Base-by-base conservation (phyloP, 495 filamentous ascomycete species). In the Neurospora intermedia region DNA sequence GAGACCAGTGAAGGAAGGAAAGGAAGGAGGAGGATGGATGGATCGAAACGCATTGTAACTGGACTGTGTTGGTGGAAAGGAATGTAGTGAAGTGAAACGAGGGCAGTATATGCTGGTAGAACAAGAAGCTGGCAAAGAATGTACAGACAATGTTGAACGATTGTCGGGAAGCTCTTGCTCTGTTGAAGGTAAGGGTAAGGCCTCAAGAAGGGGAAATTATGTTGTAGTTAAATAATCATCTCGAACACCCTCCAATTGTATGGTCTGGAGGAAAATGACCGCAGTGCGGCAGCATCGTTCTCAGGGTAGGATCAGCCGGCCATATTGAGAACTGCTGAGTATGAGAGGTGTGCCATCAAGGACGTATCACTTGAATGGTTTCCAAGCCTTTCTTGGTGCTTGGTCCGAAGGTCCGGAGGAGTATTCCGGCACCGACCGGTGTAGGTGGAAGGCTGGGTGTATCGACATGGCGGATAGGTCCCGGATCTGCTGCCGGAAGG, bases 41-140 rank as follows among this genome's bases (percentile, higher is more conserved):
- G 42, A 35, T 70, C n/a, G 71, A 78, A 71, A 54, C 72, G 77
- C 77, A 79, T 79, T 18, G 18, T 74, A 69, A 7, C 11, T 10
- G 13, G 23, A 72, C 35, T 70, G 27, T 35, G 27, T 59, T 35
- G 70, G 59, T 16, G 23, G n/a, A 70, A 45, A 40, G 62, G 42
- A 40, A 62, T 5, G 73, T n/a, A 41, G 18, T 73, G 72, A 70
- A 48, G 18, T 73, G 41, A 43, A 70, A 46, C 23, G 35, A 15
- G 38, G 40, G 66, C 18, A 70, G 39, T 69, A 69, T 69, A 69
- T 11, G 69, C 10, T 69, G 39, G 59, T 69, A 62, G 71, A 16
- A 69, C 20, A 48, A 72, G 71, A 66, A 16, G 54, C 54, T 27
- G 15, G 27, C 3, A 42, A 72, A 69, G n/a, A 31, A 72, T 23